These are phyloP conservation scores for Lachnellula cervina DNA, from an alignment of 2,329 filamentous ascomycete species.

Conservation along the genomic window DNA sequence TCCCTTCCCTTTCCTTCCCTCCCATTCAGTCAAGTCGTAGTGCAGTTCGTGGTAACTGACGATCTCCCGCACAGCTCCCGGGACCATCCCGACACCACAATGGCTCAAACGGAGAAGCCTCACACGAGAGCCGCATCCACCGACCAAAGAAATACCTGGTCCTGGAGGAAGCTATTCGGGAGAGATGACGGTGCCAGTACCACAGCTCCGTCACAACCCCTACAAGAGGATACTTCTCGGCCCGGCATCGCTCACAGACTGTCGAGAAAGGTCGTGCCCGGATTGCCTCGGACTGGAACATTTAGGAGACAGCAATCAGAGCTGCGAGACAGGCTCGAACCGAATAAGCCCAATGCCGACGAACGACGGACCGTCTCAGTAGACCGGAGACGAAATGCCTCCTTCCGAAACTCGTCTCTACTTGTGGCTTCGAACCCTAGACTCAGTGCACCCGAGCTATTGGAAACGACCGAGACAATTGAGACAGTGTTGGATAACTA, in stretches of 20 bases:
- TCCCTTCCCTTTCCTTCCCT: too few species aligned
- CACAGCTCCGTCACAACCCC: constrained; percentile 12
- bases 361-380: constrained; percentile 70
- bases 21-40: not conserved
- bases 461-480: constrained; percentile 21
- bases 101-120: constrained; percentile 26
- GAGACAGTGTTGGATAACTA: constrained; percentile 17
- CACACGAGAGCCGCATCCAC: constrained; percentile 25
- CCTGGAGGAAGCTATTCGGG: constrained; percentile 30
- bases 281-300: constrained; percentile 70
- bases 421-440: constrained; percentile 17
- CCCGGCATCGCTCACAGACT: constrained; percentile 27
- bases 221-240: constrained; percentile 16
- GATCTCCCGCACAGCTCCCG: constrained; percentile 12
- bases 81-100: constrained; percentile 21
- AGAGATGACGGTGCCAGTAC: constrained; percentile 22
- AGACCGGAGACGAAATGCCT: constrained; percentile 40
- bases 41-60: constrained; percentile 16
- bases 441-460: constrained; percentile 29
- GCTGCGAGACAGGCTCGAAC: constrained; percentile 65
- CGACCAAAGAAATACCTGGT: constrained; percentile 28
- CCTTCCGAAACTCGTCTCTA: constrained; percentile 21
- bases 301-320: constrained; percentile 83
- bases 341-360: constrained; percentile 55
- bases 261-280: constrained; percentile 63